Base-by-base conservation (phyloP, 345 rosid species). In the Brassica cretica region DNA sequence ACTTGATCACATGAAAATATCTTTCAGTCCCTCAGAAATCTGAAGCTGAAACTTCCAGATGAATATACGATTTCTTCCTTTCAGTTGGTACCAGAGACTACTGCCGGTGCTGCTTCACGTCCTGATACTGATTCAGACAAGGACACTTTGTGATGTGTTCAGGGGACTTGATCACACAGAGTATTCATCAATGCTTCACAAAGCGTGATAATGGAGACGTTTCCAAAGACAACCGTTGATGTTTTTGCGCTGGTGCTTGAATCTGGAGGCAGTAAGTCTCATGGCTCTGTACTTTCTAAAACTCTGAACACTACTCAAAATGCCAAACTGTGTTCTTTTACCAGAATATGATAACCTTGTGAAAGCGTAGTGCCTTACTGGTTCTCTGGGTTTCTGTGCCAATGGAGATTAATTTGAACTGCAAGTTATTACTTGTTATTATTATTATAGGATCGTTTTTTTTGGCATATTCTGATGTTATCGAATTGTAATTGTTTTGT, bases 161-260 rank as follows among this genome's bases (percentile, higher is more conserved):
- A 32, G 35, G 3, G 35, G 5, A 21, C 24, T 6, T 32, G 35
- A 32, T 32, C 35, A 32, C 35, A 32, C 5, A 32, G 35, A 32
- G 35, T 32, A 32, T 32, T 4, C 35, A 32, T 5, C 35, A 32
- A 32, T 32, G 35, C 35, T 32, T 32, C 35, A 32, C 35, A 32
- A 32, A 32, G 35, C 35, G 6, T 32, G 6, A 32, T 32, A 32
- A 32, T 32, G 35, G 35, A 32, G 35, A 32, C 90, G 62, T 93
- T 93, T 73, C 99, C 99, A 7, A 93, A 95, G 84, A 89, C 98
- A 65, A 93, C 99, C 3, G 98, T 90, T 21, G 98, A 93, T 41
- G 49, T 10, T 41, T 39, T 41, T 35, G 49, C 49, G 49, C 12
- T 41, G 12, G 49, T 41, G 49, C 14, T 10, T 41, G 12, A 41